Evolutionary conservation across 257 asterid species (phyloP), one percentile per base, ranked within the genome.

Genomic region (Penstemon davidsonii): DNA sequence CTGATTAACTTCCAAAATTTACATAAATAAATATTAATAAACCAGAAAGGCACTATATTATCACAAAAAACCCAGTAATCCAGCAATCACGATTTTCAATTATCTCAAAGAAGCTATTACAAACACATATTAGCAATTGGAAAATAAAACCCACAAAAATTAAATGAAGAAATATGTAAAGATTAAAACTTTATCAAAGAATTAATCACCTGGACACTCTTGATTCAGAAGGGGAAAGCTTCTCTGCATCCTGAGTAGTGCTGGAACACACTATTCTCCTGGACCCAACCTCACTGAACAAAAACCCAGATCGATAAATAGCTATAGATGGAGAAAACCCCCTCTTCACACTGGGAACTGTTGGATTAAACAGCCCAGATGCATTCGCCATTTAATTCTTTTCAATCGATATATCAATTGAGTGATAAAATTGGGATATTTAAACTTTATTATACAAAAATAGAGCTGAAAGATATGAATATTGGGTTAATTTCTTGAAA

Each of bases 241-340:
- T 85, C 70, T 88, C 84, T 4, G 84, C 90, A n/a, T 86, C 87
- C 62, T 85, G 88, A 60, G 81, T 72, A 58, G 88, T 60, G 83
- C 84, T 79, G 71, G 89, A 75, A 60, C 91, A 91, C 54, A 75
- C 19, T 39, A 79, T 65, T 73, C 80, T 82, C 71, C 68, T 81
- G 67, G 80, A 74, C 52, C 42, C 77, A 59, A 71, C 75, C 70
- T n/a, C 80, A 55, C 81, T 78, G 37, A 73, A 75, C 69, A 75
- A 75, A 75, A 74, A 60, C 80, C 86, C 85, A 75, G 81, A 83
- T 83, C 88, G 84, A 85, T 73, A 70, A 54, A 80, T 68, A 63
- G 78, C 75, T 55, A 70, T 70, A 44, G 76, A 75, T 45, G 88
- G 77, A 67, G 79, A 73, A 70, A 77, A 78, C 62, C 79, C 72